Percentiles rank a stretch among this genome's conserved stretches.
phyloP scores from a whole-genome alignment of 2,329 filamentous ascomycete genomes.

The Fusarium stilboides region DNA sequence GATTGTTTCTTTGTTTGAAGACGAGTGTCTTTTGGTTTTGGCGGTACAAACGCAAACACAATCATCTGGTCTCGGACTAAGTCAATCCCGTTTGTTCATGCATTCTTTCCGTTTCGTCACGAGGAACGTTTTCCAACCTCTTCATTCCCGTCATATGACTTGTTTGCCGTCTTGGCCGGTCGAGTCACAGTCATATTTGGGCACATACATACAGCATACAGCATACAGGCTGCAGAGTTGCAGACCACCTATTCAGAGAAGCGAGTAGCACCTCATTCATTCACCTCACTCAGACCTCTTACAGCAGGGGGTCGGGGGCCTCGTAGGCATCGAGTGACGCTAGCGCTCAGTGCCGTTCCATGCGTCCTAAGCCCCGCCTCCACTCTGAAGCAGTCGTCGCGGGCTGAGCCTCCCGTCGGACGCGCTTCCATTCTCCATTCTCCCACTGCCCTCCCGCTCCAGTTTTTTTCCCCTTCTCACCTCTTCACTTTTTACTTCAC shows the following conservation, averaged over 20 bases:
- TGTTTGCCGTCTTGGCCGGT: background rate
- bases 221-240: background rate
- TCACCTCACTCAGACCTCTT: slow-evolving; percentile 2
- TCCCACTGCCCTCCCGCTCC: slow-evolving; percentile 37
- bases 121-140: background rate
- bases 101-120: background rate
- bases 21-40: slow-evolving; percentile 6
- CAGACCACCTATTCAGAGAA: slow-evolving; percentile 1
- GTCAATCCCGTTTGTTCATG: background rate
- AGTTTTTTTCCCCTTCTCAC: slow-evolving; percentile 37
- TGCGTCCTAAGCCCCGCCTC: slow-evolving; percentile 22
- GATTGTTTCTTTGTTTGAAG: slow-evolving; percentile 16
- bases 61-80: background rate
- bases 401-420: slow-evolving; percentile 36
- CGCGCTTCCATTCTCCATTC: slow-evolving; percentile 4
- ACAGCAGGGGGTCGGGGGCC: slow-evolving; percentile 27
- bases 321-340: slow-evolving; percentile 26
- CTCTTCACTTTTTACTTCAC: slow-evolving; percentile 25
- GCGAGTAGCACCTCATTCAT: no score
- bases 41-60: background rate
- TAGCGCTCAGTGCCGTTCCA: slow-evolving; percentile 29
- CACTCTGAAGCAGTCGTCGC: slow-evolving; percentile 5
- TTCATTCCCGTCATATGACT: slow-evolving; percentile 33
- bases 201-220: no score
- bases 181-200: background rate